A percentile compares a stretch with the other conserved stretches of the same genome.
These are phyloP conservation scores for Bremia lactucae DNA, from an alignment of 352 stramenopile species.

Conservation along the genomic window DNA sequence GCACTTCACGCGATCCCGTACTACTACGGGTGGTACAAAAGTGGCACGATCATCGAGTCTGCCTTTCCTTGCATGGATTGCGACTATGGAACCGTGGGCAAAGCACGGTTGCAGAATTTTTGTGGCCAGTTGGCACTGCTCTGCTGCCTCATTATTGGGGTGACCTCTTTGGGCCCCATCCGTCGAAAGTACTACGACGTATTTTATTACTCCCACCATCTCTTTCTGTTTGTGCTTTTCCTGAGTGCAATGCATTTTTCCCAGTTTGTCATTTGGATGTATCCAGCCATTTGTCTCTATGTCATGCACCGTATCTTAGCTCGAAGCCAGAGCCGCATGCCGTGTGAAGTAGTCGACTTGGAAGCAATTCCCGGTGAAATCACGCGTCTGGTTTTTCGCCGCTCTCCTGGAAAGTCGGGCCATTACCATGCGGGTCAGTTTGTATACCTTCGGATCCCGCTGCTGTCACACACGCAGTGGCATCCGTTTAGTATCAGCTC, in stretches of 20 bases:
- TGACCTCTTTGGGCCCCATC: conserved; percentile 62
- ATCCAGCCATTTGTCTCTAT: conserved; percentile 63
- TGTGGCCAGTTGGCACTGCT: conserved; percentile 57
- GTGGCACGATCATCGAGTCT: conserved; percentile 41
- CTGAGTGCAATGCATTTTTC: conserved; percentile 59
- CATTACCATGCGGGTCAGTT: conserved; percentile 80
- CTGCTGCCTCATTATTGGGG: conserved; percentile 60
- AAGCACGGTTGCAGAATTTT: conserved; percentile 64
- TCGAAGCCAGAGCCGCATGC: conserved; percentile 53
- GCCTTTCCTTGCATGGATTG: conserved; percentile 59
- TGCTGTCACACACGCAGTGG: conserved; percentile 68
- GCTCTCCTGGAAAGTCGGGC: conserved; percentile 55
- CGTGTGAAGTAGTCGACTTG: conserved; percentile 73
- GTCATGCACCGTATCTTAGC: conserved; percentile 73
- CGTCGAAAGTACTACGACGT: conserved; percentile 72
- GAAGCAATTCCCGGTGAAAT: conserved; percentile 76
- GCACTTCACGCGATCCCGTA: conserved; percentile 57
- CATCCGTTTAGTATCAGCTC: conserved; percentile 83
- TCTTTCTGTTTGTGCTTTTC: conserved; percentile 78
- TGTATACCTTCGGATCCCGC: conserved; percentile 61
- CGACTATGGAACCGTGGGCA: conserved; percentile 54
- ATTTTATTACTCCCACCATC: conserved; percentile 85
- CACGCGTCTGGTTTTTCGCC: conserved; percentile 69
- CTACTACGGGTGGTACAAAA: conserved; percentile 57
- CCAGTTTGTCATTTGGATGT: conserved; percentile 81